These are phyloP conservation scores for Phytophthora tubulina DNA, from an alignment of 352 stramenopile species.

Conservation along the genomic window DNA sequence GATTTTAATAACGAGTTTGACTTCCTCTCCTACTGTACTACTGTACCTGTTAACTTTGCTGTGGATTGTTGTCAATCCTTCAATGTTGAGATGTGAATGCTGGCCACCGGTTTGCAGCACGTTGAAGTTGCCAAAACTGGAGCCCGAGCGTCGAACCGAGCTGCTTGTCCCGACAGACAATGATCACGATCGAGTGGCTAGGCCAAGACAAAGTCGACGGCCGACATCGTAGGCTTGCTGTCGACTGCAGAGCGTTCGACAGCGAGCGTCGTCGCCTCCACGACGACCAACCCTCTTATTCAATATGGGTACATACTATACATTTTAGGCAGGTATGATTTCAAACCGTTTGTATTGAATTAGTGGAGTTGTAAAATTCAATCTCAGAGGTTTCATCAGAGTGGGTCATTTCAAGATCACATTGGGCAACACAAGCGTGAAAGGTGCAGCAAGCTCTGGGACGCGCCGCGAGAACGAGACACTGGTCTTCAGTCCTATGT, in stretches of 20 bases:
- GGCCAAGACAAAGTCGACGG: not conserved
- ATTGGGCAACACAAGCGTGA: not conserved
- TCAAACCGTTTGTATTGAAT: no score
- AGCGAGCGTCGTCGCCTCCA: conserved; percentile 14
- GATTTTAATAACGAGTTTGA: conserved; percentile 28
- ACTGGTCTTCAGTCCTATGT: conserved; percentile 7
- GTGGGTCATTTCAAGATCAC: conserved; percentile 18
- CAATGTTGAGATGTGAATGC: no score
- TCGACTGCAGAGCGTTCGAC: conserved; percentile 2
- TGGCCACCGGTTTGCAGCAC: conserved; percentile 2
- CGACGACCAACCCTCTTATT: conserved; percentile 8
- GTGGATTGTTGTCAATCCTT: no score
- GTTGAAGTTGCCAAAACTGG: conserved; percentile 20
- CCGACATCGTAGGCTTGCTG: conserved; percentile 7
- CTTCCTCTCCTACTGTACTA: no score
- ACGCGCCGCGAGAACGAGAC: conserved; percentile 31
- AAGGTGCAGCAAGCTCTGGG: conserved; percentile 15
- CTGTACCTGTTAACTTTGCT: no score
- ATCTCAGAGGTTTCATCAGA: not conserved
- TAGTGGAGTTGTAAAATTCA: not conserved
- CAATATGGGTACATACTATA: conserved; percentile 9
- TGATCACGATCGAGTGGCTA: conserved; percentile 7
- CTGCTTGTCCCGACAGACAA: conserved; percentile 32
- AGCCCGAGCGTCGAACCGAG: not conserved
- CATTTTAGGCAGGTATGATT: no score